phyloP scores from a whole-genome alignment of 2,329 filamentous ascomycete species.

The Monilinia fructigena region DNA sequence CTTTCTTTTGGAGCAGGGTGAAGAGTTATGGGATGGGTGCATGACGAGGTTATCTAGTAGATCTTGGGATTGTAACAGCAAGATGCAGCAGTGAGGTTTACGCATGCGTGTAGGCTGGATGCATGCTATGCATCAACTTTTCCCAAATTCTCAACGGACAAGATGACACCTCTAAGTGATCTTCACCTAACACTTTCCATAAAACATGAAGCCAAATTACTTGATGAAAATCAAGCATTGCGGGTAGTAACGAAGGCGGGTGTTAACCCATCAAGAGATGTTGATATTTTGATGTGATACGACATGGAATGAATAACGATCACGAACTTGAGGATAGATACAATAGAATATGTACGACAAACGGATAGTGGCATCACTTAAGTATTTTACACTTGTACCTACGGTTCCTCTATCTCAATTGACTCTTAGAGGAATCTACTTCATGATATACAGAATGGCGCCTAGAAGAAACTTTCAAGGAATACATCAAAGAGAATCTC shows the following conservation, averaged over 20 bases:
- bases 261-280: background rate
- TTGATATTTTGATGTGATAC: background rate
- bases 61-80: background rate
- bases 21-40: slow-evolving; percentile 57
- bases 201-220: background rate
- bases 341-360: background rate
- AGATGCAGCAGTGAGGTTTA: background rate
- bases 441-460: background rate
- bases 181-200: background rate
- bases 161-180: background rate
- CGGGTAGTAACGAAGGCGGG: background rate
- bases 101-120: background rate
- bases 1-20: slow-evolving; percentile 67
- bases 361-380: background rate
- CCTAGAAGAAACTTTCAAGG: background rate
- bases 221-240: background rate
- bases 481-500: background rate
- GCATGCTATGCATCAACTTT: background rate
- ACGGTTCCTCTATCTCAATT: background rate
- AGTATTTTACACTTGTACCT: background rate
- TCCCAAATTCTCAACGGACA: background rate
- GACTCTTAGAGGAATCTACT: background rate
- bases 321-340: background rate
- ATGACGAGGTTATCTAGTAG: slow-evolving; percentile 28
- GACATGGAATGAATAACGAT: background rate